Base-by-base conservation (phyloP, 495 filamentous ascomycete genomes). In the Pseudevernia furfuracea region DNA sequence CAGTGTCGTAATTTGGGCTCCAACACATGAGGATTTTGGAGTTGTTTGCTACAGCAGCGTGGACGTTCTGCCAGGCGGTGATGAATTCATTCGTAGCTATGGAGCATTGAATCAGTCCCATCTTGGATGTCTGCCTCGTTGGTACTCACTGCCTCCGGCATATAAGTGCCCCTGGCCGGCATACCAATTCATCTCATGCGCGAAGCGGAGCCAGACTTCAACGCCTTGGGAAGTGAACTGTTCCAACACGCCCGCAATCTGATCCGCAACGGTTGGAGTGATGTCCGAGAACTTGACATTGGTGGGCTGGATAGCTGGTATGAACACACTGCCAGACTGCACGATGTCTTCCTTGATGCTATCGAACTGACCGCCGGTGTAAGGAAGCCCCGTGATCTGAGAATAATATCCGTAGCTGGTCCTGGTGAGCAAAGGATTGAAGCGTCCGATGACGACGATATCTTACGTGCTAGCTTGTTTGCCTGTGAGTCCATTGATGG, bases 181-280 rank as follows among this genome's bases (percentile, higher is more conserved):
- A 28, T 67, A 67, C 49, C 53, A 67, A n/a, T 67, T 67, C 65
- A 67, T 60, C 48, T 67, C 65, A 44, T 67, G 65, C 21, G 65
- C 64, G 39, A 55, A 66, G 0, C 64, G 64, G 12, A 62, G 36
- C 64, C 64, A 66, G 46, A 66, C 59, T 36, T 66, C 59, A 25
- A 52, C n/a, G 68, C 60, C 49, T 55, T 61, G 52, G 30, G 43
- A 41, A 17, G 58, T 39, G 53, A 61, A 61, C 0, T 14, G 9
- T 15, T 49, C 46, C n/a, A 49, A 28, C 3, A 49, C 46, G 23
- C 4, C 23, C 9, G n/a, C 23, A 14, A 49, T 49, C 28, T 49
- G 46, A 12, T 15, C n/a, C 46, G 46, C 46, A 28, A 49, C n/a
- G 7, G 23, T 28, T 17, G 23, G 5, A 17, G 7, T 15, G 46